Evolutionary conservation across 1,139 yeast species (phyloP).

Genomic region (Suhomyces ambrosiae): DNA sequence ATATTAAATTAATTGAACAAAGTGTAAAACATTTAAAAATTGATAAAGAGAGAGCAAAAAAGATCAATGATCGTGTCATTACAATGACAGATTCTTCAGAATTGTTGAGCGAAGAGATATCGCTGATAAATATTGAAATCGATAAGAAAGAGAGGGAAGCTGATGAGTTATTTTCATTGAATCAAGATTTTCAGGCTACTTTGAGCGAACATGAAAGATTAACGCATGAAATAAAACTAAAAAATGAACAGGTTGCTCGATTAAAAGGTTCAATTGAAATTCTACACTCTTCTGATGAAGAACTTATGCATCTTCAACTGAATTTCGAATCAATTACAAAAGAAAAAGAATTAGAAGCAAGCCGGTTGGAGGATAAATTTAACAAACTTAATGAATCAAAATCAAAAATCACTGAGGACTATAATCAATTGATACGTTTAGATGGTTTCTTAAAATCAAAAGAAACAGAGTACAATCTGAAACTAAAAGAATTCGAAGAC

Average conservation of each 20-base stretch:
- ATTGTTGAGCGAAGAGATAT: slow-evolving; percentile 51
- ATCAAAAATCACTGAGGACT: slow-evolving; percentile 29
- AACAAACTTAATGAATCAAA: slow-evolving; percentile 19
- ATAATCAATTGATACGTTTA: slow-evolving; percentile 46
- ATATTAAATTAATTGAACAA: slow-evolving; percentile 74
- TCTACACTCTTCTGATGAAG: slow-evolving; percentile 47
- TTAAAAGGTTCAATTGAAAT: slow-evolving; percentile 46
- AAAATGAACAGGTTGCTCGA: slow-evolving; percentile 52
- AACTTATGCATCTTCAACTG: slow-evolving; percentile 49
- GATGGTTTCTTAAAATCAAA: slow-evolving; percentile 68
- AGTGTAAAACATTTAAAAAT: slow-evolving; percentile 72
- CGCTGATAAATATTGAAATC: slow-evolving; percentile 47
- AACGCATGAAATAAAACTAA: slow-evolving; percentile 46
- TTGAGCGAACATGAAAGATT: slow-evolving; percentile 65
- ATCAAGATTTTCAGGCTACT: slow-evolving; percentile 79
- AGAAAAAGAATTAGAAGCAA: slow-evolving; percentile 23
- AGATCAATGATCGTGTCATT: slow-evolving; percentile 52
- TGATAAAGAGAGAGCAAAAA: slow-evolving; percentile 73
- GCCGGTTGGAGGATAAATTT: slow-evolving; percentile 29
- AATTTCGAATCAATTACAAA: slow-evolving; percentile 51
- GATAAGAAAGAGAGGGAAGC: slow-evolving; percentile 58
- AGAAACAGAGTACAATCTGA: slow-evolving; percentile 36
- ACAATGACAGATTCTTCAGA: slow-evolving; percentile 49
- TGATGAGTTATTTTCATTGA: slow-evolving; percentile 66
- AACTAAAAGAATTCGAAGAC: slow-evolving; percentile 23